Base-by-base conservation (phyloP, 768 basidiomycete species). In the Boletus eberwhitei region DNA sequence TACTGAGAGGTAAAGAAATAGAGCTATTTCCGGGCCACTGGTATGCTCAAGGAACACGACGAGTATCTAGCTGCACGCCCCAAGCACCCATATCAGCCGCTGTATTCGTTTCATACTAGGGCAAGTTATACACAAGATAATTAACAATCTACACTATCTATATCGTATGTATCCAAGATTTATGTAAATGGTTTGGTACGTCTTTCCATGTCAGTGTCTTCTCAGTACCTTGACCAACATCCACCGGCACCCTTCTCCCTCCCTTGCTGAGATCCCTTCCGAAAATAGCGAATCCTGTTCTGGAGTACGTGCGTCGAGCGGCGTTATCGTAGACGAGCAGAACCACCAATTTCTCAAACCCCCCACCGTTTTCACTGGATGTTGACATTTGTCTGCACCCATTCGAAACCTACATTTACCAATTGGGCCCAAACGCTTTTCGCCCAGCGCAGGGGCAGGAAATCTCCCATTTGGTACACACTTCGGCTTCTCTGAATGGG, bases 1-100 rank as follows among this genome's bases (percentile, higher is more conserved):
- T 73, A 41, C 69, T 60, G 2, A 69, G 68, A 26, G 77, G 77
- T 7, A 57, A 74, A 44, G 61, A 63, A 22, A 72, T 61, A n/a
- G 55, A 61, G 12, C 51, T 41, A 17, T 53, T 24, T 53, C 41
- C 17, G 35, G 9, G 29, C 50, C 59, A 13, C 5, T 60, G 34
- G 59, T 56, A 52, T 24, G 5, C 40, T 3, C 26, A 22, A 61
- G 37, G 32, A 48, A 22, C 50, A 2, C 5, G 59, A 57, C 39
- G 48, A 50, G 34, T 56, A 50, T 50, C 21, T 43, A 8, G 41
- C 48, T 31, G 37, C 50, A 14, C 0, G 42, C 5, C 55, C 24
- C 55, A 51, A 47, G 50, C 36, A 54, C 36, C 49, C 52, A 9
- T 45, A 53, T 21, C 57, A 59, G 43, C 59, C 53, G 17, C 12